These are phyloP conservation scores for Linaria vulgaris DNA, from an alignment of 257 asterid genomes.

Conservation along the genomic window DNA sequence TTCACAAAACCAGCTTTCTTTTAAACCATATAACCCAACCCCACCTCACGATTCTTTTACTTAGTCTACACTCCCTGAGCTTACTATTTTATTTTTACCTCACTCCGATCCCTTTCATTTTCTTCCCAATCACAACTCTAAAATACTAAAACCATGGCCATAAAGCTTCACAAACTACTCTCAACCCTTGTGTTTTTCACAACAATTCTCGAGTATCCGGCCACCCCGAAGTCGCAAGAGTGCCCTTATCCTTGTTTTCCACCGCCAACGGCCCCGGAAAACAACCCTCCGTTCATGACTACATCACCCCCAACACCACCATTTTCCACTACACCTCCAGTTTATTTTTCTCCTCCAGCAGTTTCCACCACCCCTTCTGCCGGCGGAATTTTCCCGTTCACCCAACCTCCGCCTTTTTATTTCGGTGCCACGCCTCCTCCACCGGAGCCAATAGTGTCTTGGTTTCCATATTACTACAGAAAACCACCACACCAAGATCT, in stretches of 20 bases:
- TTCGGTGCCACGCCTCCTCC: constrained; percentile 61
- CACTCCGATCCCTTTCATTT: constrained; percentile 2
- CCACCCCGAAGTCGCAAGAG: constrained; percentile 52
- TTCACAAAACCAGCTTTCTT: constrained; percentile 27
- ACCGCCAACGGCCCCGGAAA: constrained; percentile 70
- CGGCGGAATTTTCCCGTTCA: constrained; percentile 27
- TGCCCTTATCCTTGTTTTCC: constrained; percentile 91
- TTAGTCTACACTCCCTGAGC: constrained; percentile 35
- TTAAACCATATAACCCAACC: constrained; percentile 8
- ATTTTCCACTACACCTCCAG: constrained; percentile 32
- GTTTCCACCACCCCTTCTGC: constrained; percentile 37
- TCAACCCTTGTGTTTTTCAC: constrained; percentile 29
- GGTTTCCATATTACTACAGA: constrained; percentile 79
- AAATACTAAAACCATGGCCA: constrained; percentile 40
- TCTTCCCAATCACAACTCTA: constrained; percentile 19
- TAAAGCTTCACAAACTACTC: constrained; percentile 40
- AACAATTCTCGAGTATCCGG: constrained; percentile 39
- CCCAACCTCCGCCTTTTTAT: constrained; percentile 40
- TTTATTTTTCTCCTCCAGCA: constrained; percentile 40
- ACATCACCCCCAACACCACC: constrained; percentile 42
- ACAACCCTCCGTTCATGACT: constrained; percentile 45
- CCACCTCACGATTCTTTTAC: constrained; percentile 27
- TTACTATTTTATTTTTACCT: constrained; percentile 27
- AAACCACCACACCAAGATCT: constrained; percentile 69
- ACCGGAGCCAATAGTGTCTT: constrained; percentile 71